phyloP scores from a whole-genome alignment of 345 rosid genomes.

The Ricinus communis region DNA sequence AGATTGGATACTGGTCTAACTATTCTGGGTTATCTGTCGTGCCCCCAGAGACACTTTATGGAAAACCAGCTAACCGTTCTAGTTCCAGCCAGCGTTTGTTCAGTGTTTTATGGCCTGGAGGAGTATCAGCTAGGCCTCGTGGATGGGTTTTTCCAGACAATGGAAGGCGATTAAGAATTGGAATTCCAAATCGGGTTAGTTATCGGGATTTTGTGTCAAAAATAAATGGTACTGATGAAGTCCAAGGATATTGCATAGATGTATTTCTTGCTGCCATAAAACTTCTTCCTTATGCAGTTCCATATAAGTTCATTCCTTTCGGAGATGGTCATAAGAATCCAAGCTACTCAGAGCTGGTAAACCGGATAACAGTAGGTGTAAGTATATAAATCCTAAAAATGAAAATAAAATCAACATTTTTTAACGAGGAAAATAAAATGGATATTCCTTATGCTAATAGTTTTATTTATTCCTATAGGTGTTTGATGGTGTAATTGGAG shows the following conservation, averaged over 20 bases:
- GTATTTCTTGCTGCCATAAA: constrained; percentile 74
- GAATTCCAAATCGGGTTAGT: constrained; percentile 71
- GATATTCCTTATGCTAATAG: constrained; percentile 3
- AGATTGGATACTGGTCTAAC: constrained; percentile 90
- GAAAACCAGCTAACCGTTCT: constrained; percentile 61
- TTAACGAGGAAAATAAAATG: background rate
- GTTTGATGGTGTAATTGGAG: constrained; percentile 83
- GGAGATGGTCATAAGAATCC: constrained; percentile 88
- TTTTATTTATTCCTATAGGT: constrained; percentile 44
- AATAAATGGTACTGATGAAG: constrained; percentile 49
- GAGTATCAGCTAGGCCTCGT: constrained; percentile 55
- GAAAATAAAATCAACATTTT: background rate
- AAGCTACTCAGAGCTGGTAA: constrained; percentile 60
- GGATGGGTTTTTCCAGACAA: constrained; percentile 94
- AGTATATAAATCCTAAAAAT: constrained; percentile 32
- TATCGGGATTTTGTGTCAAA: constrained; percentile 49
- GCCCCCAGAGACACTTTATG: constrained; percentile 71
- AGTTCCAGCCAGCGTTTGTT: constrained; percentile 62
- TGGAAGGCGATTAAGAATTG: constrained; percentile 70
- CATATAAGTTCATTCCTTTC: constrained; percentile 62
- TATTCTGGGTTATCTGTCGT: constrained; percentile 72
- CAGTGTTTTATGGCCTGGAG: constrained; percentile 88
- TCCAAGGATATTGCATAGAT: constrained; percentile 73
- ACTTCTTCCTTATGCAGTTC: constrained; percentile 67
- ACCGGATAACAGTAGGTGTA: constrained; percentile 56